Percentiles rank a stretch among this genome's conserved stretches.
These are phyloP conservation scores for Cadophora gregata DNA, from an alignment of 2,329 filamentous ascomycete genomes.

Conservation along the genomic window DNA sequence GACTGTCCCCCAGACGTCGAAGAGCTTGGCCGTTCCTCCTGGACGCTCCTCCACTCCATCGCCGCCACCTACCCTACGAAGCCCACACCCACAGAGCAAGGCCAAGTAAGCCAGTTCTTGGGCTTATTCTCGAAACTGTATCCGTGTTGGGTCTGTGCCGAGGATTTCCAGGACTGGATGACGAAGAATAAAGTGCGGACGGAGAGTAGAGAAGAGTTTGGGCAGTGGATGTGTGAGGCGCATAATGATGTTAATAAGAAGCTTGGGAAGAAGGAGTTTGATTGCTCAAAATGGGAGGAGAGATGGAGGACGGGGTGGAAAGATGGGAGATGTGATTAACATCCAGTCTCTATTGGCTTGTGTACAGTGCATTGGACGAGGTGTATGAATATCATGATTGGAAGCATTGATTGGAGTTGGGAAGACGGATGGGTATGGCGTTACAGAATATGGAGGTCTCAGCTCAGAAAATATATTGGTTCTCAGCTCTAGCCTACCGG, in stretches of 20 bases:
- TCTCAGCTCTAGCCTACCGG: not conserved
- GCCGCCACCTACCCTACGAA: constrained; percentile 81
- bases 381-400: not conserved
- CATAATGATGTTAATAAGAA: constrained; percentile 90
- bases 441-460: not conserved
- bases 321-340: constrained; percentile 65
- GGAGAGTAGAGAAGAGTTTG: constrained; percentile 71
- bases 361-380: not conserved
- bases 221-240: constrained; percentile 81
- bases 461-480: constrained; percentile 5
- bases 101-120: constrained; percentile 80
- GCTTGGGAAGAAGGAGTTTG: constrained; percentile 88
- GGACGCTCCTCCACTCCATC: constrained; percentile 93
- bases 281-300: constrained; percentile 91
- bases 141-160: constrained; percentile 94
- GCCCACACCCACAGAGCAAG: constrained; percentile 73
- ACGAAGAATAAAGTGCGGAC: constrained; percentile 64
- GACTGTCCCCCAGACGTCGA: constrained; percentile 95
- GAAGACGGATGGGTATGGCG: constrained; percentile 1
- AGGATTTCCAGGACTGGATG: constrained; percentile 88
- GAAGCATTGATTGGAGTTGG: not conserved
- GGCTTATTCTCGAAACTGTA: constrained; percentile 84
- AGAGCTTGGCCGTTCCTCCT: constrained; percentile 81
- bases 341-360: not conserved
- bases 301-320: constrained; percentile 92